Evolutionary conservation across 139 green algal species (phyloP).

Genomic region (Chlorella sp.): DNA sequence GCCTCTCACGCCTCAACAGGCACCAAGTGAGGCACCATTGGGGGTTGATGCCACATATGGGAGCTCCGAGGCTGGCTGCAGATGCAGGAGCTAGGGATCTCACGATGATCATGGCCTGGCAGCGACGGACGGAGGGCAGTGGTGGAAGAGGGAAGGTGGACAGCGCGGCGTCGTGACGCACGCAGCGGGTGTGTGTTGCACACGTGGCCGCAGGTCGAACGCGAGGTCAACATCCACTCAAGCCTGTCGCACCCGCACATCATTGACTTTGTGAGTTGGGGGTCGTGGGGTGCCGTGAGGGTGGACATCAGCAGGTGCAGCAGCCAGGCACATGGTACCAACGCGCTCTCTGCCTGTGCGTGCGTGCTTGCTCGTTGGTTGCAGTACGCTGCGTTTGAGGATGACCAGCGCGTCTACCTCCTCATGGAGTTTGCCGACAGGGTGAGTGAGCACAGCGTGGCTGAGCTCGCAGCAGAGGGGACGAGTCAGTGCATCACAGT

Average conservation of each 20-base stretch:
- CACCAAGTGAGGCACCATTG: conserved; percentile 24
- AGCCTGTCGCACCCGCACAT: conserved; percentile 64
- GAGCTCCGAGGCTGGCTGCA: neutral
- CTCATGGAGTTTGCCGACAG: conserved; percentile 72
- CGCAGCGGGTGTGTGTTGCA: neutral
- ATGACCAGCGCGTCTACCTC: conserved; percentile 75
- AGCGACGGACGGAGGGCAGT: neutral
- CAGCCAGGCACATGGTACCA: too few relatives aligned
- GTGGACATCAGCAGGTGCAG: too few relatives aligned
- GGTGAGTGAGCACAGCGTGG: conserved; percentile 33
- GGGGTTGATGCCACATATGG: neutral
- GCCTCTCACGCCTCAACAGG: conserved; percentile 62
- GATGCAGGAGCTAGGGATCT: neutral
- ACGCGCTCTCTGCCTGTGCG: too few relatives aligned
- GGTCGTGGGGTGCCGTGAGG: too few relatives aligned
- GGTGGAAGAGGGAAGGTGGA: neutral
- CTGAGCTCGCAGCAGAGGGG: neutral
- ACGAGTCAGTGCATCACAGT: neutral
- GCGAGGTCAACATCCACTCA: conserved; percentile 73
- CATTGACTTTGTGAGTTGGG: conserved; percentile 52
- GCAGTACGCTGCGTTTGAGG: conserved; percentile 81
- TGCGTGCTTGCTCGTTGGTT: conserved; percentile 1
- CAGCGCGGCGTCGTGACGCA: neutral
- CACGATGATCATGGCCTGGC: neutral
- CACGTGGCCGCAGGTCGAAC: conserved; percentile 13